Conservation (phyloP, 768 basidiomycete species). For the Gymnopilus junonius region DNA sequence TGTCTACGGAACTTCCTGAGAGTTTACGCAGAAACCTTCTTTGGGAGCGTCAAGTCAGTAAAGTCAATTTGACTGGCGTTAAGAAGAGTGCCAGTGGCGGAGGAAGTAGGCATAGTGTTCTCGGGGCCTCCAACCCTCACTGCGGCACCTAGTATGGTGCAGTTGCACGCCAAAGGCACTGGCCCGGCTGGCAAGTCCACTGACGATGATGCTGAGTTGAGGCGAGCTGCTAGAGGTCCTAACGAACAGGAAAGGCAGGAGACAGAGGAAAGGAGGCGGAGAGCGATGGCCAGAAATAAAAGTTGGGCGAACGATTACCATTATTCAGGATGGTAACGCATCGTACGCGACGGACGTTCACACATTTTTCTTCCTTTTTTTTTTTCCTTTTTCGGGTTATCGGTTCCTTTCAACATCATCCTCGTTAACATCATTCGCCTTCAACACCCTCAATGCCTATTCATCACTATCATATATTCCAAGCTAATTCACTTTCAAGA, state of each 20-base stretch:
- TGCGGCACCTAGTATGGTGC: constrained; percentile 42
- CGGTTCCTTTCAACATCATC: neutral
- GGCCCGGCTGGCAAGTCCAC: neutral
- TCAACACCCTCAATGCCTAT: neutral
- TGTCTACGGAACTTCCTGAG: constrained; percentile 85
- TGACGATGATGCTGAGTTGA: neutral
- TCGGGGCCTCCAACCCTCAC: constrained; percentile 37
- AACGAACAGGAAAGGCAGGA: constrained; percentile 35
- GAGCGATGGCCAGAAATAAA: constrained; percentile 60
- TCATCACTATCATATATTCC: neutral
- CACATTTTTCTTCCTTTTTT: constrained; percentile 1
- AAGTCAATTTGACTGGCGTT: constrained; percentile 49
- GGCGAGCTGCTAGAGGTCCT: neutral
- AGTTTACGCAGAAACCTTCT: constrained; percentile 79
- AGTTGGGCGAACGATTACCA: constrained; percentile 77
- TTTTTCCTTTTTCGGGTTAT: constrained; percentile 14
- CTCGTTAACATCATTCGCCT: neutral
- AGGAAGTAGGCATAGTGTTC: constrained; percentile 25
- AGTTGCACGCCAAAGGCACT: constrained; percentile 42
- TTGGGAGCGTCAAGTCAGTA: constrained; percentile 76
- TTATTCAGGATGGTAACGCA: constrained; percentile 59
- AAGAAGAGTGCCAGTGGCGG: constrained; percentile 35
- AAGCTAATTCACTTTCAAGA: constrained; percentile 1
- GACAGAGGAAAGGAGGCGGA: constrained; percentile 42
- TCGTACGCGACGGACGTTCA: neutral